Base-by-base conservation (phyloP, 2,329 filamentous ascomycete species). In the Hypoxylon sp. region DNA sequence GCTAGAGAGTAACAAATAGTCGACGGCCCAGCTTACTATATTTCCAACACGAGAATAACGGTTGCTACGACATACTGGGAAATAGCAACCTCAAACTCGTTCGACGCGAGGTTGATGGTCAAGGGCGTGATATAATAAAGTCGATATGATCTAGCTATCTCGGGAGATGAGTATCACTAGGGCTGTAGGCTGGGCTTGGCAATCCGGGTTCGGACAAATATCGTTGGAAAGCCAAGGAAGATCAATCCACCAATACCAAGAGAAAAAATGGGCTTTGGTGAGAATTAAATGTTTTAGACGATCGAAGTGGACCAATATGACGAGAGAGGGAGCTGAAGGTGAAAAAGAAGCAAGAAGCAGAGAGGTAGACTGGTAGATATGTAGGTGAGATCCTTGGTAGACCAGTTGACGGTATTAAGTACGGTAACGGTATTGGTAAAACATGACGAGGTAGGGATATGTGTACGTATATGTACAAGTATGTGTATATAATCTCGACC, bases 231-330 rank as follows among this genome's bases (percentile, higher is more conserved):
- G 51, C 63, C 50, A 66, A 63, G 62, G 55, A 56, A 69, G 56
- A 60, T 61, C 53, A 65, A 63, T 62, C 64, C 52, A 63, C 61
- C 57, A 62, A 62, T 68, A 65, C 65, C 65, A 68, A 65, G 64
- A 70, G 17, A 65, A 65, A 58, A 45, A 55, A 11, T 17, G 60
- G 64, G 30, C 21, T 46, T 11, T 25, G 25, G 52, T 46, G 45
- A 56, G 49, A 51, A 50, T 57, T 53, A 30, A 58, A 59, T 60
- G 53, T 62, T 46, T 52, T 63, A 49, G 56, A 67, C 28, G 41
- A 59, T 61, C 56, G 46, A 50, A 51, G 56, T 57, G 49, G 60
- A 53, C 48, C 56, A 52, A 48, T 59, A 59, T 57, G 55, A 56
- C 34, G 57, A 55, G 58, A 62, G 56, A 60, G 38, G 25, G 43